phyloP scores from a whole-genome alignment of 2,329 filamentous ascomycete genomes.

The Diaporthe sp. region DNA sequence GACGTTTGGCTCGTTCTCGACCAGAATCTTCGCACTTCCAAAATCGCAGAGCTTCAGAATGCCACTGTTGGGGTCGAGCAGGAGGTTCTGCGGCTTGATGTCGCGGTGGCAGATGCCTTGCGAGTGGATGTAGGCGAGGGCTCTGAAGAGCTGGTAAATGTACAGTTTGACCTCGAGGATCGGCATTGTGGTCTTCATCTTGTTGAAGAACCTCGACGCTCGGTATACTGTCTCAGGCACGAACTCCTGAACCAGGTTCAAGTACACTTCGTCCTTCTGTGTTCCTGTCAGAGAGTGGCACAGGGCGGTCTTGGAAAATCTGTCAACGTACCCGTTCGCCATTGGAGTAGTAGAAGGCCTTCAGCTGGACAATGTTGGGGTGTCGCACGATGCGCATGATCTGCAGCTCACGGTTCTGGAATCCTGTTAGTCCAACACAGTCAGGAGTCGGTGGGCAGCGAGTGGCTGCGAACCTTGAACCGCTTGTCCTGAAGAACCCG shows the following conservation, averaged over 20 bases:
- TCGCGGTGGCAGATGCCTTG: conserved; percentile 99
- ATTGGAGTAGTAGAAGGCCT: conserved; percentile 99
- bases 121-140: conserved; percentile 98
- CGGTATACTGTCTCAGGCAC: conserved; percentile 99
- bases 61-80: conserved; percentile 91
- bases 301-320: conserved; percentile 32
- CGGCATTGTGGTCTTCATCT: conserved; percentile 99
- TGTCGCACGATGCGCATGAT: conserved; percentile 99
- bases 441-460: neutral
- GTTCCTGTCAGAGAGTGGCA: conserved; percentile 37
- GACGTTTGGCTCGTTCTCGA: conserved; percentile 98
- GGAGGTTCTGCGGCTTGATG: conserved; percentile 98
- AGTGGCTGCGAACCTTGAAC: conserved; percentile 82
- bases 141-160: conserved; percentile 99
- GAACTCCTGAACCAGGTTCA: conserved; percentile 97
- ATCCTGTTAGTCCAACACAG: neutral
- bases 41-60: conserved; percentile 99
- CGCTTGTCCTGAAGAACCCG: conserved; percentile 98
- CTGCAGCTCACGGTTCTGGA: conserved; percentile 95
- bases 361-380: conserved; percentile 98
- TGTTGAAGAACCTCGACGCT: conserved; percentile 98
- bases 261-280: conserved; percentile 97
- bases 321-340: conserved; percentile 83
- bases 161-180: conserved; percentile 99
- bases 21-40: conserved; percentile 97